Percentiles rank a stretch among this genome's conserved stretches.
These are phyloP conservation scores for Metschnikowia lunata DNA, from an alignment of 805 yeast genomes.

Conservation along the genomic window DNA sequence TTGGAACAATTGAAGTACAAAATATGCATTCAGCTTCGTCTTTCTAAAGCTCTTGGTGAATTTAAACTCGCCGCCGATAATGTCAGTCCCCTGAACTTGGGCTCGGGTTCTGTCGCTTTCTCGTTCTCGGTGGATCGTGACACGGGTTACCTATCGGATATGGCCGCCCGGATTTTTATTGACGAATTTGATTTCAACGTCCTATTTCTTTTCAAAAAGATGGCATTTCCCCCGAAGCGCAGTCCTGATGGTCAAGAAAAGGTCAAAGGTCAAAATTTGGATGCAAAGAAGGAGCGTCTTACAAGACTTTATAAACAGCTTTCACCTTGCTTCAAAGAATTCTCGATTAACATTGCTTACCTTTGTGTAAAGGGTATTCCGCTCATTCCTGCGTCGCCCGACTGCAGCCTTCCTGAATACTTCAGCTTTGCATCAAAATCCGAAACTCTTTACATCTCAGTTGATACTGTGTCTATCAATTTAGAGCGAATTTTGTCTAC, in stretches of 20 bases:
- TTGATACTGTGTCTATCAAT: slow-evolving; percentile 11
- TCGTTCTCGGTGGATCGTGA: slow-evolving; percentile 3
- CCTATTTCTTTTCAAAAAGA: slow-evolving; percentile 4
- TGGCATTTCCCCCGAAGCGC: background rate
- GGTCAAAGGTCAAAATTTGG: too few relatives aligned
- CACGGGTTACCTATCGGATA: slow-evolving; percentile 9
- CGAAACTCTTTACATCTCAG: slow-evolving; percentile 6
- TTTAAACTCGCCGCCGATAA: background rate
- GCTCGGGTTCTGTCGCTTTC: slow-evolving; percentile 7
- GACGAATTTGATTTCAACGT: slow-evolving; percentile 10
- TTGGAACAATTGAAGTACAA: background rate
- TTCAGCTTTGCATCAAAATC: slow-evolving; percentile 2
- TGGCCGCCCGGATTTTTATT: slow-evolving; percentile 7
- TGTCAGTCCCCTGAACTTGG: background rate
- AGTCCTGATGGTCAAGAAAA: background rate
- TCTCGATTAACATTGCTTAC: slow-evolving; percentile 11
- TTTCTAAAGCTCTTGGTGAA: background rate
- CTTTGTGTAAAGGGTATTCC: slow-evolving; percentile 11
- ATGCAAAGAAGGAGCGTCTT: slow-evolving; percentile 1
- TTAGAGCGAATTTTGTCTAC: slow-evolving; percentile 6
- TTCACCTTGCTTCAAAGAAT: slow-evolving; percentile 11
- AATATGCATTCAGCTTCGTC: background rate
- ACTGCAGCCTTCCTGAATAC: slow-evolving; percentile 8
- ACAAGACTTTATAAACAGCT: slow-evolving; percentile 8
- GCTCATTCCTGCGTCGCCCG: slow-evolving; percentile 10